Percentiles rank a stretch among this genome's conserved stretches.
Evolutionary conservation across 2,329 filamentous ascomycete genomes (phyloP).

Genomic region (Fusarium anguioides): DNA sequence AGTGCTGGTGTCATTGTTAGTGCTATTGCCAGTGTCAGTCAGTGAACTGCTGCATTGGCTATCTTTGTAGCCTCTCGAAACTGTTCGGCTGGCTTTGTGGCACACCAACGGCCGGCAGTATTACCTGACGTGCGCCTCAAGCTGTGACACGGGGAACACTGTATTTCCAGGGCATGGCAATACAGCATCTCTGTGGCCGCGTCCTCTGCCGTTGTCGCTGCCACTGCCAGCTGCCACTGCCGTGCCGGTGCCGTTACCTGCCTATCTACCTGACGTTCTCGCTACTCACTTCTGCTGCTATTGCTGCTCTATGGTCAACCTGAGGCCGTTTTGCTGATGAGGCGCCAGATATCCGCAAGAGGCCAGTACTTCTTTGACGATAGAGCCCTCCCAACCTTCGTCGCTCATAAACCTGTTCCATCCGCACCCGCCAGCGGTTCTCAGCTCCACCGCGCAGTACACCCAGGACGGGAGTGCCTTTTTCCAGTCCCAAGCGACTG

Average conservation of each 20-base stretch:
- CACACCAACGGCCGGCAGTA: slow-evolving; percentile 44
- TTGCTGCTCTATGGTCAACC: slow-evolving; percentile 31
- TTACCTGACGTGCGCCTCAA: slow-evolving; percentile 42
- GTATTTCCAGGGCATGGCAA: slow-evolving; percentile 47
- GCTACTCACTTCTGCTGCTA: slow-evolving; percentile 18
- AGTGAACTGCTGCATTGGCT: slow-evolving; percentile 39
- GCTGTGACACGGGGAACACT: slow-evolving; percentile 45
- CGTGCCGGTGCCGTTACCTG: slow-evolving; percentile 29
- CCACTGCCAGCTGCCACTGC: slow-evolving; percentile 39
- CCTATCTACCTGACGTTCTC: slow-evolving; percentile 24
- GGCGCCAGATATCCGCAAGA: slow-evolving; percentile 65
- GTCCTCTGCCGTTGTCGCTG: slow-evolving; percentile 41
- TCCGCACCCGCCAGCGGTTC: slow-evolving; percentile 59
- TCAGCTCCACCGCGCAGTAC: slow-evolving; percentile 61
- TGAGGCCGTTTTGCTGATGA: slow-evolving; percentile 44
- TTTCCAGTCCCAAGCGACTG: slow-evolving; percentile 58
- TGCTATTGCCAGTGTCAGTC: slow-evolving; percentile 36
- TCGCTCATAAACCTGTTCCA: slow-evolving; percentile 64
- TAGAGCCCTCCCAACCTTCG: slow-evolving; percentile 65
- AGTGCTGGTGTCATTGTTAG: slow-evolving; percentile 4
- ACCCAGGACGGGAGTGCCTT: slow-evolving; percentile 61
- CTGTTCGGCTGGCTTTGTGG: slow-evolving; percentile 41
- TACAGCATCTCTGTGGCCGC: slow-evolving; percentile 46
- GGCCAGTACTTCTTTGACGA: slow-evolving; percentile 62
- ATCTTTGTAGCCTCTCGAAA: slow-evolving; percentile 44